phyloP scores from a whole-genome alignment of 1,284 basidiomycete species.

The Tetrapyrgos nigripes region DNA sequence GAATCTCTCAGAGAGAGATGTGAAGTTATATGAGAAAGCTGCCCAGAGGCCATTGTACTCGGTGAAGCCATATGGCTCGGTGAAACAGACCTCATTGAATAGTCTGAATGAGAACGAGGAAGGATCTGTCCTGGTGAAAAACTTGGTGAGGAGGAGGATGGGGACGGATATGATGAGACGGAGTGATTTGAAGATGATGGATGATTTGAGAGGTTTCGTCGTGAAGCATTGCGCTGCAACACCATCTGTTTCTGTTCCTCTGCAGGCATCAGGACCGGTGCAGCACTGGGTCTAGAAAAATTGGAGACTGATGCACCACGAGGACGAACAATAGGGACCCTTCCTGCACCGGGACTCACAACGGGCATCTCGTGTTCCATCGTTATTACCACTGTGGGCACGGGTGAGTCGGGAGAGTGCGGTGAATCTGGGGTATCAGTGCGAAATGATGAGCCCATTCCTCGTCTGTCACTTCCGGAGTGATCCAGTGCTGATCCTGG shows the following conservation, averaged over 20 bases:
- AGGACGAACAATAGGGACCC: constrained; percentile 7
- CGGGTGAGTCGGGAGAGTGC: constrained; percentile 4
- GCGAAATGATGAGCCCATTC: constrained; percentile 1
- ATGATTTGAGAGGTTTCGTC: constrained; percentile 3
- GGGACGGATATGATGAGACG: constrained; percentile 9
- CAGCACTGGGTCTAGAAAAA: constrained; percentile 13
- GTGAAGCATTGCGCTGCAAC: constrained; percentile 12
- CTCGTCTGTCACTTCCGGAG: neutral
- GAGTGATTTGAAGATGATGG: neutral
- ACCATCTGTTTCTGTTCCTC: constrained; percentile 13
- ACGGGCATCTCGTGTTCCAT: neutral
- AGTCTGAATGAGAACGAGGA: neutral
- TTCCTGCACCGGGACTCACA: neutral
- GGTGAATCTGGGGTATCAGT: neutral
- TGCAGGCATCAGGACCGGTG: constrained; percentile 6
- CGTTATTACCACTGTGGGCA: constrained; percentile 13
- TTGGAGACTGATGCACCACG: constrained; percentile 10
- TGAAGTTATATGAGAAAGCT: neutral
- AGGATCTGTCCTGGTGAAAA: neutral
- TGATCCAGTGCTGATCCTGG: neutral
- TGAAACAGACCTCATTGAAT: neutral
- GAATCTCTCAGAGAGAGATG: constrained; percentile 8
- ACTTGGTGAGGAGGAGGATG: constrained; percentile 12
- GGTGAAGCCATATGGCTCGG: neutral
- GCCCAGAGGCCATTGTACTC: neutral